Conservation (phyloP, 257 asterid genomes). For the Leonotis leonurus region DNA sequence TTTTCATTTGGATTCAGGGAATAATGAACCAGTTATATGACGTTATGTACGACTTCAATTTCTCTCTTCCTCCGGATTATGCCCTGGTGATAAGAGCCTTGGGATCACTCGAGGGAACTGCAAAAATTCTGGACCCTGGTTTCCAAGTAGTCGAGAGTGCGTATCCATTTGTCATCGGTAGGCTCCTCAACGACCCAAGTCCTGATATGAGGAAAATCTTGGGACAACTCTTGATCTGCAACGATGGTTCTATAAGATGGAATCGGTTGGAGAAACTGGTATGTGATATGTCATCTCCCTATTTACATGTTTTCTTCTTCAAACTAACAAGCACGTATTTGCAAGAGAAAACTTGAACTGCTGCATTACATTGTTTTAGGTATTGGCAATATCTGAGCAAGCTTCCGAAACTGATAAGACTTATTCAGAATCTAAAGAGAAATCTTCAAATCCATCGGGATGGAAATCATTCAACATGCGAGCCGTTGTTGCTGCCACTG, state of each 20-base stretch:
- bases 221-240: conserved; percentile 81
- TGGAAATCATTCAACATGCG: conserved; percentile 77
- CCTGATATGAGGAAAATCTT: conserved; percentile 96
- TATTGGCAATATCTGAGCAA: conserved; percentile 77
- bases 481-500: conserved; percentile 85
- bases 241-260: conserved; percentile 96
- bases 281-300: conserved; percentile 18
- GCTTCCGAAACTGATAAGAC: no score
- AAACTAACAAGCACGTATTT: no score
- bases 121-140: conserved; percentile 87
- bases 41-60: conserved; percentile 88
- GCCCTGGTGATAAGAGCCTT: conserved; percentile 93
- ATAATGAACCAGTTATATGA: conserved; percentile 81
- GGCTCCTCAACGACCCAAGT: conserved; percentile 82
- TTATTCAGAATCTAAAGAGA: no score
- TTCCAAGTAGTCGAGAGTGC: conserved; percentile 98
- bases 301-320: background rate
- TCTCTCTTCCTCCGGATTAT: conserved; percentile 97
- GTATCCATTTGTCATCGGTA: conserved; percentile 90
- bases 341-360: no score
- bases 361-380: conserved; percentile 33
- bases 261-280: conserved; percentile 90
- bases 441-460: conserved; percentile 37
- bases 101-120: conserved; percentile 99
- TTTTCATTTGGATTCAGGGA: conserved; percentile 44